Base-by-base conservation (phyloP, 495 filamentous ascomycete species). In the Lophiotrema nucula region DNA sequence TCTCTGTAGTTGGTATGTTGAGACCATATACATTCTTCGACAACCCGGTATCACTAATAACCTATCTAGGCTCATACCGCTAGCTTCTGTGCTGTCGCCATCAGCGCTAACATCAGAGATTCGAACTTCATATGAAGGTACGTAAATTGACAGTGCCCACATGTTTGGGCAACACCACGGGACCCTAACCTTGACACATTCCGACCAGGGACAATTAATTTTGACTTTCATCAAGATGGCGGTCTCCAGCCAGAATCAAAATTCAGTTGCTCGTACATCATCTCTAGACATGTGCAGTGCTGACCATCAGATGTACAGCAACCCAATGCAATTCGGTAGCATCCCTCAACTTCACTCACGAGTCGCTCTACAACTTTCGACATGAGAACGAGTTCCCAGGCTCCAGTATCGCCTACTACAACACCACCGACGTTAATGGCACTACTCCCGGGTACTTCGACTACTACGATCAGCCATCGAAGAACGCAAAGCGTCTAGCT, bases 61-160 rank as follows among this genome's bases (percentile, higher is more conserved):
- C 35, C 23, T 46, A 23, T 23, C 39, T 67, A 70, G 51, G 72
- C 46, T 73, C 24, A 76, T 74, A 35, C 73, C 73, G 12, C 64
- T 75, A 11, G 72, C 71, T 12, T 69, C 72, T 0, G 69, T 76
- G 15, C 39, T 75, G 4, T 69, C 73, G 8, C 73, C 73, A 15
- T 70, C 67, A 27, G 50, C 73, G 0, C 67, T 76, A 18, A 76
- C 73, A 2, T 67, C 73, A 4, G 68, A 65, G 25, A 5, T 47
- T 11, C 43, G 33, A 25, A 24, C 61, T 25, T 19, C 46, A 24
- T 48, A 28, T 31, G 22, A 51, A 3, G 8, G 11, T 18, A 51
- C 47, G 44, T 22, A 23, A 11, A 47, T 22, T 43, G 10, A 11
- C 10, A 10, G 8, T 43, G 39, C 8, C 6, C 6, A 15, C 39